Evolutionary conservation across 2,329 filamentous ascomycete genomes (phyloP).

Genomic region (Metarhizium brunneum): DNA sequence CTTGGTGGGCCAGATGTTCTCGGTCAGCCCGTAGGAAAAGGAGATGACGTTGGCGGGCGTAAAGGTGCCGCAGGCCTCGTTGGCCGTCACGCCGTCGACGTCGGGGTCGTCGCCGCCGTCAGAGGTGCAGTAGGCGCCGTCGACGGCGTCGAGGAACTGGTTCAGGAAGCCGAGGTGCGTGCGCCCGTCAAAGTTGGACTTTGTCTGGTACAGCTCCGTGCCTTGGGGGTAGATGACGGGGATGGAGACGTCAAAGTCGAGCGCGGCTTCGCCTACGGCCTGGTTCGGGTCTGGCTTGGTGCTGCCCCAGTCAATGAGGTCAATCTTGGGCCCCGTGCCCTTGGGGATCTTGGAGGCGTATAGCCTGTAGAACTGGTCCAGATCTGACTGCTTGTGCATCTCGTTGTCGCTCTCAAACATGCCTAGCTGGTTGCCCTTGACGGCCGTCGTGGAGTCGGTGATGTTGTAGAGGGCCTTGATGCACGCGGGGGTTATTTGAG

Average conservation of each 20-base stretch:
- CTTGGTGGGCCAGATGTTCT: conserved; percentile 34
- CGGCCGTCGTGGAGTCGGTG: conserved; percentile 25
- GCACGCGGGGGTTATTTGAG: conserved; percentile 47
- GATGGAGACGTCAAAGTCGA: conserved; percentile 45
- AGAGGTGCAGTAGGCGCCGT: conserved; percentile 31
- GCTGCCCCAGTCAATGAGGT: conserved; percentile 36
- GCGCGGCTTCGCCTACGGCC: conserved; percentile 35
- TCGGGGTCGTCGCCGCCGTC: conserved; percentile 27
- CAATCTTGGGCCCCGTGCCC: conserved; percentile 32
- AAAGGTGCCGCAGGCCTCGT: conserved; percentile 35
- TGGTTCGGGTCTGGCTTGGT: conserved; percentile 21
- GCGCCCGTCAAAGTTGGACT: conserved; percentile 16
- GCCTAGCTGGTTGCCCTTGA: conserved; percentile 38
- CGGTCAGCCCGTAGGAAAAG: conserved; percentile 44
- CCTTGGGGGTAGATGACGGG: conserved; percentile 41
- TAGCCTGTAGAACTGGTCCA: conserved; percentile 36
- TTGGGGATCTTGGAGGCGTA: conserved; percentile 30
- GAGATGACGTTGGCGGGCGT: conserved; percentile 42
- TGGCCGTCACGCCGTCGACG: conserved; percentile 29
- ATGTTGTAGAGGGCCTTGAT: conserved; percentile 39
- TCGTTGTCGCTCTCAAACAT: conserved; percentile 43
- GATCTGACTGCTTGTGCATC: conserved; percentile 38
- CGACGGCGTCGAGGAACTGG: conserved; percentile 34
- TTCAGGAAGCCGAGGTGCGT: conserved; percentile 29
- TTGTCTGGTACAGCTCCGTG: conserved; percentile 37